Evolutionary conservation across 331 rosid genomes (phyloP), one percentile per base, ranked within the genome.

Genomic region (Saraca asoca): DNA sequence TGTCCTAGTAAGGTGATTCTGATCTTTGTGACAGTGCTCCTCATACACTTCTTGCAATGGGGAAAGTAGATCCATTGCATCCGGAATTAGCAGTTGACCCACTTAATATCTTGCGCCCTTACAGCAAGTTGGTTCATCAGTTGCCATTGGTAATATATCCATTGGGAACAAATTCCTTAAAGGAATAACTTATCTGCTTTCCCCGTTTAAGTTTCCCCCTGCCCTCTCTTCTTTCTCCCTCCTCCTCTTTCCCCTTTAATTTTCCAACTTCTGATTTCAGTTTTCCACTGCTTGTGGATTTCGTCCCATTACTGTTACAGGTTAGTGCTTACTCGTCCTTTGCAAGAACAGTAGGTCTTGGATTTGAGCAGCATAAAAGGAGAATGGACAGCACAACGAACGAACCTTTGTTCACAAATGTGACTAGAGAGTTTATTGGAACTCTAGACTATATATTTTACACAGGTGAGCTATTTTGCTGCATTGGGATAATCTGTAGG

Each of bases 391-490:
- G 73, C 19, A 14, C 88, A 29, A 80, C 96, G 49, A 90, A 90
- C 62, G 99, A 94, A 79, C 99, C 99, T 11, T 81, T 86, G 59
- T 94, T 94, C 85, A 90, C 99, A 75, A 86, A 86, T 72, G 89
- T 93, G 66, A 94, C 99, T 51, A 79, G 97, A 74, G 99, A 94
- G 84, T 94, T 94, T 79, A 88, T 85, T 70, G 99, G 99, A 75
- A 83, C 96, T 78, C 84, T 90, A 71, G 99, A 94, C 85, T 94
- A 94, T 73, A 90, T 94, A 88, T 94, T 94, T 78, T 94, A 90
- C 84, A 90, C 98, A 13, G 96, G 98, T 90, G 66, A 74, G 70
- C 46, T 74, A 66, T 68, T 44, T 68, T 61, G 53, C 61, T 50
- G 19, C 53, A 17, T 66, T 59, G 64, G 33, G 3, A 31, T 42